Evolutionary conservation across 108 stramenopile genomes (phyloP), one percentile per base, ranked within the genome.

Genomic region (Discostella stelligeroides): DNA sequence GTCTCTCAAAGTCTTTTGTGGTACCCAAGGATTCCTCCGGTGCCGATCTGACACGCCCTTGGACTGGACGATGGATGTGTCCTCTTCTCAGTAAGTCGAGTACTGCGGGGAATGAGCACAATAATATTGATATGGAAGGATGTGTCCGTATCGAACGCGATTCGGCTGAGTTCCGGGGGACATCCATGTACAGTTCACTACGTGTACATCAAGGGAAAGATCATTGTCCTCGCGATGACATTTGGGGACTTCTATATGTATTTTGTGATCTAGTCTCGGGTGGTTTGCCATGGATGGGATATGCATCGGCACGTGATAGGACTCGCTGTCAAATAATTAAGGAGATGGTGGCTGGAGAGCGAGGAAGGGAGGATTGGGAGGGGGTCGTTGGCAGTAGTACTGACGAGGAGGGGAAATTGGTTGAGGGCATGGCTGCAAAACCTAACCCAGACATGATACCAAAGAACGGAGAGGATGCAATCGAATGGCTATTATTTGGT

Each of bases 221-320:
- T 59, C 89, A 94, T 59, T 82, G 82, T 55, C 83, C 83, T 21
- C 70, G 92, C 24, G 92, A 94, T 69, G 92, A 94, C 67, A 74
- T 94, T 40, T 94, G 92, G 92, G 89, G 90, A 34, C 58, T 94
- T 7, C 37, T 94, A 6, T 94, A 94, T 63, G 92, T 94, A 20
- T 94, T 94, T 83, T 94, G 92, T 66, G 92, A 94, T 75, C 69
- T 94, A 54, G 86, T 91, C 12, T 81, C 84, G 28, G 92, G 92
- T 4, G 92, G 92, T 15, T 60, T 94, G 50, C 92, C 92, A 7
- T 94, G 92, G 92, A 94, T 94, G 92, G 80, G 76, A 6, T 69
- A 90, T 68, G 92, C 92, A 7, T 86, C 88, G 48, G 84, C 81
- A 39, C 60, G 87, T 25, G 89, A 94, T 63, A 72, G 92, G 41